Evolutionary conservation across 1,139 yeast genomes (phyloP), one percentile per base, ranked within the genome.

Genomic region (Wickerhamomyces sp.): DNA sequence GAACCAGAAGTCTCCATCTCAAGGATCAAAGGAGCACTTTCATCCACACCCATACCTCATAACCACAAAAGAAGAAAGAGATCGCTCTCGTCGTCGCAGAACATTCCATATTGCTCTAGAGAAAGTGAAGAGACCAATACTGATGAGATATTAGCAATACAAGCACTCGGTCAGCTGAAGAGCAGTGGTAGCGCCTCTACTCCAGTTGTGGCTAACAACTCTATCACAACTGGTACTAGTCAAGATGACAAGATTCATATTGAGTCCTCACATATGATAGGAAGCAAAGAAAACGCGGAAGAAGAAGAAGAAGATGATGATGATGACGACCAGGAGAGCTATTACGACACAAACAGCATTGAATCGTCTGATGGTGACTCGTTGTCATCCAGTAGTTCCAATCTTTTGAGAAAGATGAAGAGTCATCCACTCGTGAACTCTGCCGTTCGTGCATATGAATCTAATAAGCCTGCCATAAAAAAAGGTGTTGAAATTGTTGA

Each of bases 401-500:
- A 50, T 18, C 45, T 57, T n/a, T 36, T 77, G 37, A 64, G 66
- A 23, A 69, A 72, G 43, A 78, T 78, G 36, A 68, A 68, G 43
- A 68, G 71, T 53, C 77, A 73, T 55, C 80, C 81, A 1, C 57
- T 78, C 18, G 81, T 79, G 15, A 70, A 77, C 40, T 71, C 78
- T 51, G 86, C 86, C 2, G 80, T 78, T 35, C 73, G 71, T 49
- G 81, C 77, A 45, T 81, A 81, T 61, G 82, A 80, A 55, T 65
- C 70, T 31, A 72, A 80, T 36, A 81, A 79, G 55, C 78, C 83
- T 7, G 63, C 73, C 11, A 79, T 82, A 59, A 78, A 76, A 57
- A 80, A 79, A 59, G 84, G 86, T 35, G 87, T 87, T 3, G 86
- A 76, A 39, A 75, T 78, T 51, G 78, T 82, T 32, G 88, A 82